Evolutionary conservation across 495 filamentous ascomycete species (phyloP).

Genomic region (Emericellopsis terricola): DNA sequence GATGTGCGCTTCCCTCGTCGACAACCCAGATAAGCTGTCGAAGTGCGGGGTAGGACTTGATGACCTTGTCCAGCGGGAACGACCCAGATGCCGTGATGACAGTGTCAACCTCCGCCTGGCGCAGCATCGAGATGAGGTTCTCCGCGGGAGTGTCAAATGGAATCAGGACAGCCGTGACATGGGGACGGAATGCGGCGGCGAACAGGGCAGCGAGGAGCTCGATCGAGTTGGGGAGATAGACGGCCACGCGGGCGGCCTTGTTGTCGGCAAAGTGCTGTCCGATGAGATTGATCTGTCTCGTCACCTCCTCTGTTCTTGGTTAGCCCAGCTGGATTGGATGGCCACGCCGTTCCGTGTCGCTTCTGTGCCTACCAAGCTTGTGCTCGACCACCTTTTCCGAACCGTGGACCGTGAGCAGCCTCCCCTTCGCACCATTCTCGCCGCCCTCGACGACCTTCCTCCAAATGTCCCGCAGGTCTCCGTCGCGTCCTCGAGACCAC

Average conservation of each 20-base stretch:
- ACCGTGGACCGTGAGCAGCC: conserved; percentile 67
- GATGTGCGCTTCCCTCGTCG: conserved; percentile 75
- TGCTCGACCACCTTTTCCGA: conserved; percentile 54
- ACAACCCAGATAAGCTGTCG: conserved; percentile 85
- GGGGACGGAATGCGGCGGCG: conserved; percentile 59
- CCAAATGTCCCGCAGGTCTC: conserved; percentile 91
- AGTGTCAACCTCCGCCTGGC: conserved; percentile 52
- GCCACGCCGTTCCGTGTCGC: too few relatives aligned
- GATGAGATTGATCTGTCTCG: conserved; percentile 73
- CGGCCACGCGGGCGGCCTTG: conserved; percentile 59
- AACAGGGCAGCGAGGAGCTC: conserved; percentile 55
- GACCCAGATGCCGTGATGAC: conserved; percentile 78
- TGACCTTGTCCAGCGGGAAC: conserved; percentile 58
- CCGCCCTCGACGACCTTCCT: conserved; percentile 52
- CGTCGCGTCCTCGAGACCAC: conserved; percentile 67
- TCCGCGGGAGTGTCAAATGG: conserved; percentile 60
- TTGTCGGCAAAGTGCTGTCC: conserved; percentile 52
- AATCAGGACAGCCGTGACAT: conserved; percentile 58
- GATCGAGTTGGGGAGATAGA: conserved; percentile 86
- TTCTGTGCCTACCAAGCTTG: conserved; percentile 35
- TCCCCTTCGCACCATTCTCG: conserved; percentile 45
- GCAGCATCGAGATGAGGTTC: conserved; percentile 48
- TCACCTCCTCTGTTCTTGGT: conserved; percentile 37
- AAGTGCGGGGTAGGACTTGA: conserved; percentile 46
- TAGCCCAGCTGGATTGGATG: too few relatives aligned